Base-by-base conservation (phyloP, 1,139 yeast species). In the Waltiozyma sp. region DNA sequence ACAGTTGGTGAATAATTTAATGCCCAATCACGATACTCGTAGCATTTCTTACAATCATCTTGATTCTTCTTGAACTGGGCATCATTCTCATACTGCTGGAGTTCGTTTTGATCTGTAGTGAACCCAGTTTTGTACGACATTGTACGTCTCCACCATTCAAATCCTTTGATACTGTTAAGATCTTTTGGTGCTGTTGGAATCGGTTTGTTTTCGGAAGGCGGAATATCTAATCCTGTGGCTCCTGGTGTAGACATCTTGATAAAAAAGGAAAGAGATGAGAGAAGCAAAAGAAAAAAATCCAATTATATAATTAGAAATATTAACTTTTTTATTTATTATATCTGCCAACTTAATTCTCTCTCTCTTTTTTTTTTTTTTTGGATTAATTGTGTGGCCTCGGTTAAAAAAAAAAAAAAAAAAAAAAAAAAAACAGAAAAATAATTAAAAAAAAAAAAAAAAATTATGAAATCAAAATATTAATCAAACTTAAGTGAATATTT, bases 141-240 rank as follows among this genome's bases (percentile, higher is more conserved):
- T 14, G 87, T 73, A 47, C 89, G 67, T 52, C 88, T 70, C 89
- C 94, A 83, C 89, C 91, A 83, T 45, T 80, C 82, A 56, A 86
- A 83, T 9, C 85, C 84, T 28, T 50, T 49, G 4, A 53, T 47
- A 2, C 41, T 34, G 9, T 44, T 41, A 5, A 38, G 38, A 18
- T 45, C 43, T 13, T 35, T 19, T 21, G 51, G 50, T 1, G 41
- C 42, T 1, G 26, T 39, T 28, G 50, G 48, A 1, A 43, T 31
- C 4, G 36, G 14, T 10, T 14, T 36, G 21, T 33, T 34, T 37
- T 43, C 47, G 26, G 28, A 38, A 28, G 46, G 45, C 2, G 43
- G 47, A 26, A 40, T 26, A 19, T 16, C 31, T 7, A 45, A 35
- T 15, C 33, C 40, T 1, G 42, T 43, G 47, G 45, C 45, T 9